These are phyloP conservation scores for Carex scoparia DNA, from an alignment of 176 grass and related monocot species.

Conservation along the genomic window DNA sequence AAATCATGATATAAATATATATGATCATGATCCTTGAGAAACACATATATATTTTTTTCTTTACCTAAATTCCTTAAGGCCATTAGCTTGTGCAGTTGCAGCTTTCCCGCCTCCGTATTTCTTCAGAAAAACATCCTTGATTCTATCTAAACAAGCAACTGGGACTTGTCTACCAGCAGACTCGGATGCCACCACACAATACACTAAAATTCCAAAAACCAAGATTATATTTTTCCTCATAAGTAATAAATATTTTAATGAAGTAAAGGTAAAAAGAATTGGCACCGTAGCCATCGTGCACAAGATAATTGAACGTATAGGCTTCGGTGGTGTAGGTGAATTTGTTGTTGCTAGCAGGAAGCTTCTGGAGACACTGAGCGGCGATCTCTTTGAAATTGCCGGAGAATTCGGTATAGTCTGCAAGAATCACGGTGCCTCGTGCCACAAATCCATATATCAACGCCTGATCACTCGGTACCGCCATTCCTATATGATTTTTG, in stretches of 20 bases:
- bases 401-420: constrained; percentile 72
- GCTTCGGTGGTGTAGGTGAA: constrained; percentile 78
- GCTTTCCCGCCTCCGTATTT: constrained; percentile 70
- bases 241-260: background rate
- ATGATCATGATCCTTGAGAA: background rate
- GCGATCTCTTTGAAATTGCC: constrained; percentile 89
- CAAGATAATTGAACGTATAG: constrained; percentile 90
- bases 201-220: constrained; percentile 41
- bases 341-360: constrained; percentile 69
- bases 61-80: constrained; percentile 92
- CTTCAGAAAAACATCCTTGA: constrained; percentile 70
- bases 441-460: constrained; percentile 88
- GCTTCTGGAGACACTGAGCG: constrained; percentile 59
- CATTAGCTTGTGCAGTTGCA: constrained; percentile 57
- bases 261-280: background rate
- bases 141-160: constrained; percentile 67
- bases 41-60: background rate
- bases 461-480: constrained; percentile 1
- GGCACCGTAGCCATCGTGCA: constrained; percentile 64
- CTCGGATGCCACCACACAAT: constrained; percentile 59
- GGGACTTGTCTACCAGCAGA: constrained; percentile 58
- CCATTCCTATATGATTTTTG: constrained; percentile 34
- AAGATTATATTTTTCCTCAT: background rate
- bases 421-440: constrained; percentile 62
- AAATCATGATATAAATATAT: background rate